A percentile compares a stretch with the other conserved stretches of the same genome.
Evolutionary conservation across 1,139 yeast species (phyloP).

Genomic region (Starmera stellimalicola): DNA sequence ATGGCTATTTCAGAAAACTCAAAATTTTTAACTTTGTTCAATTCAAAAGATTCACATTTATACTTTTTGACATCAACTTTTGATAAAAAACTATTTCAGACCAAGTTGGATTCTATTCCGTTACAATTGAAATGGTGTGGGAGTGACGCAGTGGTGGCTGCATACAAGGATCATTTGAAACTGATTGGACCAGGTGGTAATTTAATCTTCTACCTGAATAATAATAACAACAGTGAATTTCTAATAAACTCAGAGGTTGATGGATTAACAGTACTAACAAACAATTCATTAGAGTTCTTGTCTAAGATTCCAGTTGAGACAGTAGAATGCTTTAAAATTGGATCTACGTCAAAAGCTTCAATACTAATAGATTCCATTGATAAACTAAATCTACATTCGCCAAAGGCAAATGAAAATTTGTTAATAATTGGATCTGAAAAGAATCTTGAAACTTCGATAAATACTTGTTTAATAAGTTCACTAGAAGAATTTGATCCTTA

Average conservation of each 20-base stretch:
- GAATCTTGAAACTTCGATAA: constrained; percentile 52
- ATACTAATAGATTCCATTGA: constrained; percentile 77
- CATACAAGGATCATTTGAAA: constrained; percentile 54
- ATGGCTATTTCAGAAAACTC: constrained; percentile 53
- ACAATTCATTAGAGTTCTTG: constrained; percentile 50
- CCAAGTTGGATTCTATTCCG: constrained; percentile 27
- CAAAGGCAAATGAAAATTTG: constrained; percentile 77
- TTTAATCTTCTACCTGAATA: constrained; percentile 32
- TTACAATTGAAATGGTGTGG: constrained; percentile 73
- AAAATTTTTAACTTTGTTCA: constrained; percentile 49
- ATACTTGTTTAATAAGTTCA: constrained; percentile 67
- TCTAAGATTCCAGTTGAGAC: constrained; percentile 53
- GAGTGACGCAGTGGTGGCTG: constrained; percentile 63
- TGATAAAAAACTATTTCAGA: constrained; percentile 43
- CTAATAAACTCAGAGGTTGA: constrained; percentile 47
- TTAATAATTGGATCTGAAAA: constrained; percentile 39
- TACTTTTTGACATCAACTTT: constrained; percentile 46
- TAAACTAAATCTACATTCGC: constrained; percentile 57
- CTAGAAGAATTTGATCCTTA: constrained; percentile 64
- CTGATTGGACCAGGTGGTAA: constrained; percentile 67
- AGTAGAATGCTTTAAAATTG: constrained; percentile 63
- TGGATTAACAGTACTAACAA: constrained; percentile 61
- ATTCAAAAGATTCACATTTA: constrained; percentile 32
- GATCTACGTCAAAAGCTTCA: constrained; percentile 78
- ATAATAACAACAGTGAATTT: no score